These are phyloP conservation scores for Ilyonectria destructans DNA, from an alignment of 2,329 filamentous ascomycete genomes.

Conservation along the genomic window DNA sequence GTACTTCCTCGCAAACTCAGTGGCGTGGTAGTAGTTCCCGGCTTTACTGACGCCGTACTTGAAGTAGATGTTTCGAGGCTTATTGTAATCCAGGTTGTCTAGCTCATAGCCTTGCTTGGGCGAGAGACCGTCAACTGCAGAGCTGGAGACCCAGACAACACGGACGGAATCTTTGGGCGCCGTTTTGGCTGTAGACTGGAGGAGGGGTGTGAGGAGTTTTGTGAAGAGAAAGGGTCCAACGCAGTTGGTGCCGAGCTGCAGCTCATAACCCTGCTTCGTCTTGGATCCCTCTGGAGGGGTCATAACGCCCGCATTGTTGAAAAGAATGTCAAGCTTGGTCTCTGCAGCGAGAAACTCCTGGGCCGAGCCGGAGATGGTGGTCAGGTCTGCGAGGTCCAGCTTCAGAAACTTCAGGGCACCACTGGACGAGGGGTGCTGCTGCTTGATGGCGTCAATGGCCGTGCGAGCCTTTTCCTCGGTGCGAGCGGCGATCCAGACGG, in stretches of 20 bases:
- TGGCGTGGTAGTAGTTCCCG: slow-evolving; percentile 51
- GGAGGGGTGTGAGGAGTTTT: slow-evolving; percentile 56
- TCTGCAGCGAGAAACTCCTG: slow-evolving; percentile 52
- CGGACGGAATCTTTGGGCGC: slow-evolving; percentile 51
- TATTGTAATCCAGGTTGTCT: slow-evolving; percentile 50
- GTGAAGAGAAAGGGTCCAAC: slow-evolving; percentile 61
- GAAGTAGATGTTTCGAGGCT: slow-evolving; percentile 39
- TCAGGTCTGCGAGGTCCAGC: slow-evolving; percentile 63
- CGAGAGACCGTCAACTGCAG: slow-evolving; percentile 47
- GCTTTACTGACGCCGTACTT: slow-evolving; percentile 54
- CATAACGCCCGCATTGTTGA: slow-evolving; percentile 65
- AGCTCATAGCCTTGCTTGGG: slow-evolving; percentile 46
- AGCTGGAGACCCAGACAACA: slow-evolving; percentile 54
- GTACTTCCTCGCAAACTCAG: slow-evolving; percentile 50
- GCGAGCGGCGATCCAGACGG: slow-evolving; percentile 70
- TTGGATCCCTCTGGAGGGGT: slow-evolving; percentile 57
- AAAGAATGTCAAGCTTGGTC: slow-evolving; percentile 57
- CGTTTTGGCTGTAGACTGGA: slow-evolving; percentile 54
- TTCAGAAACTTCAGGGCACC: slow-evolving; percentile 61
- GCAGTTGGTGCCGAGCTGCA: slow-evolving; percentile 61
- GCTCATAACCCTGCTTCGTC: slow-evolving; percentile 61
- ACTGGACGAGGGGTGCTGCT: slow-evolving; percentile 53
- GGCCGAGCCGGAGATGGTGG: slow-evolving; percentile 53
- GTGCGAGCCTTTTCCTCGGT: slow-evolving; percentile 60
- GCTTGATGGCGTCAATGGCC: slow-evolving; percentile 63